Percentiles rank a stretch among this genome's conserved stretches.
These are phyloP conservation scores for Bolboschoenus planiculmis DNA, from an alignment of 176 grass and related monocot genomes.

Conservation along the genomic window DNA sequence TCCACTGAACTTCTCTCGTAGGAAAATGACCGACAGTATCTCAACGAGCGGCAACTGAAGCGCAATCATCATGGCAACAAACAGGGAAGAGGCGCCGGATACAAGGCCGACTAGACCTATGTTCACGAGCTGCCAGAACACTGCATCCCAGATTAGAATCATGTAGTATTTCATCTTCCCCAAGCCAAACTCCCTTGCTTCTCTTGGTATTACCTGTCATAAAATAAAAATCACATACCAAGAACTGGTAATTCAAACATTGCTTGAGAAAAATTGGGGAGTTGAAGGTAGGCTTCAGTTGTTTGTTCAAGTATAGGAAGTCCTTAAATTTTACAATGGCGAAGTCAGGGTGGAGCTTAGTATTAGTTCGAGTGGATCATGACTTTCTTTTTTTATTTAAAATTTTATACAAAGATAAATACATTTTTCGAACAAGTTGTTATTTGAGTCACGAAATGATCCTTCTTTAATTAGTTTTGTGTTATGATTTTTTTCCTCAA, in stretches of 20 bases:
- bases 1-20: slow-evolving; percentile 67
- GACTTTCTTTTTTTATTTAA: no score
- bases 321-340: no score
- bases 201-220: slow-evolving; percentile 29
- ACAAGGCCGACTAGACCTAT: slow-evolving; percentile 58
- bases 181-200: slow-evolving; percentile 54
- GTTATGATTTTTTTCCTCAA: no score
- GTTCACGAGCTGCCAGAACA: slow-evolving; percentile 55
- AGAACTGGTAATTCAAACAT: not conserved
- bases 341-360: no score
- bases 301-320: not conserved
- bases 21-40: slow-evolving; percentile 52
- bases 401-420: no score
- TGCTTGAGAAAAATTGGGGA: not conserved
- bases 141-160: slow-evolving; percentile 42
- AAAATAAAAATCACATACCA: not conserved
- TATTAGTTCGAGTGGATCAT: no score
- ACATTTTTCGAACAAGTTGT: no score
- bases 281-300: not conserved
- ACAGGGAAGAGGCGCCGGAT: slow-evolving; percentile 46
- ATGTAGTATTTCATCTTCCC: slow-evolving; percentile 51
- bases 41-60: slow-evolving; percentile 48
- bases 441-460: no score
- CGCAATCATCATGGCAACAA: slow-evolving; percentile 59
- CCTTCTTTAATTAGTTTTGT: no score